These are phyloP conservation scores for Cyberlindnera samutprakarnensis DNA, from an alignment of 805 yeast genomes.

Conservation along the genomic window DNA sequence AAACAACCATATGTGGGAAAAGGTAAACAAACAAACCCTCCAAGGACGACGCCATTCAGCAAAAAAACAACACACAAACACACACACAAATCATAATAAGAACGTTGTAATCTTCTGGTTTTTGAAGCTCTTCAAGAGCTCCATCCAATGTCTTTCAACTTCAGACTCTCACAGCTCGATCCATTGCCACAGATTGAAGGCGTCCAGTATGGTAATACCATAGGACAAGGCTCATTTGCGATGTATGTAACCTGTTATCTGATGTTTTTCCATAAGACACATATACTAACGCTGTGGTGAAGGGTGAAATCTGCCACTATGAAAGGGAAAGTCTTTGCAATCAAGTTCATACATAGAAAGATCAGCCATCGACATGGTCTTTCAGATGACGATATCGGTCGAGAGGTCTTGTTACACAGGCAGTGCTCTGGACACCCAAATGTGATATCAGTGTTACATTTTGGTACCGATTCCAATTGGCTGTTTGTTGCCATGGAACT, in stretches of 20 bases:
- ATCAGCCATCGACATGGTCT: slow-evolving; percentile 29
- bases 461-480: slow-evolving; percentile 49
- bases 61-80: not conserved
- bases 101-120: no score
- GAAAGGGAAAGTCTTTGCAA: slow-evolving; percentile 38
- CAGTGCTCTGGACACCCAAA: slow-evolving; percentile 53
- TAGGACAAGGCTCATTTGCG: slow-evolving; percentile 68
- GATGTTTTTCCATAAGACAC: no score
- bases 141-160: slow-evolving; percentile 13
- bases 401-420: slow-evolving; percentile 54
- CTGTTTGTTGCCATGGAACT: slow-evolving; percentile 61
- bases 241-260: slow-evolving; percentile 36
- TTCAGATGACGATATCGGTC: slow-evolving; percentile 33
- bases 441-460: slow-evolving; percentile 45
- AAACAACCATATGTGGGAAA: slow-evolving; percentile 4
- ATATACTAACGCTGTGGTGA: no score
- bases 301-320: slow-evolving; percentile 44
- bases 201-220: slow-evolving; percentile 40
- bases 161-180: slow-evolving; percentile 38
- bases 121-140: no score
- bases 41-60: not conserved
- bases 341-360: slow-evolving; percentile 46
- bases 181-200: slow-evolving; percentile 42
- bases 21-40: slow-evolving; percentile 7
- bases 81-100: slow-evolving; percentile 1